Conservation (phyloP, 352 stramenopile genomes). For the Phytopythium ostracodes region DNA sequence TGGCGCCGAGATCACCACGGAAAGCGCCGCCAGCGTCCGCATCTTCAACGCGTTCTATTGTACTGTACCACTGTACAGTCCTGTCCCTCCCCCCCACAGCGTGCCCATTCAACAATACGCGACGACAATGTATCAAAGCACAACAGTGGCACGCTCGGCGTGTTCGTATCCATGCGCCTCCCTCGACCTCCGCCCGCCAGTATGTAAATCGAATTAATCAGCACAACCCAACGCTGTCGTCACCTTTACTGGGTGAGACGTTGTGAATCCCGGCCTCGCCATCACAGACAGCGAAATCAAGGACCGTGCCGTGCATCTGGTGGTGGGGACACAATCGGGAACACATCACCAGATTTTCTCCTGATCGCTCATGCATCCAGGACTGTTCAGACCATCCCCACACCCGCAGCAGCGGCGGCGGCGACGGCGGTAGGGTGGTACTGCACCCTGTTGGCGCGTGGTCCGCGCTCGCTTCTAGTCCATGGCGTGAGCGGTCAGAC, state of each 20-base stretch:
- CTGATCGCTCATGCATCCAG: background rate
- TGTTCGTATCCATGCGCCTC: slow-evolving; percentile 2
- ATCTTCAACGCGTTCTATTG: background rate
- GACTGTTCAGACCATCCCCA: too few relatives aligned
- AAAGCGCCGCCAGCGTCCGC: background rate
- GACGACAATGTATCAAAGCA: background rate
- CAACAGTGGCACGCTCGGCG: background rate
- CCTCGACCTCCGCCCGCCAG: background rate
- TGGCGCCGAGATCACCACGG: background rate
- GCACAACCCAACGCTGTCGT: background rate
- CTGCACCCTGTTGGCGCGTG: background rate
- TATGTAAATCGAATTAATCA: background rate
- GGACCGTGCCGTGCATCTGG: background rate
- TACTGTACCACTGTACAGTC: background rate
- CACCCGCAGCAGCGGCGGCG: background rate
- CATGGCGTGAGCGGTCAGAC: background rate
- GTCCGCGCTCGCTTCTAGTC: too few relatives aligned
- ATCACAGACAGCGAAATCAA: background rate
- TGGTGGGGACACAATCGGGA: background rate
- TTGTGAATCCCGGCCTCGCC: background rate
- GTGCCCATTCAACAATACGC: slow-evolving; percentile 1
- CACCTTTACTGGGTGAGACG: background rate
- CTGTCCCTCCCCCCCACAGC: too few relatives aligned
- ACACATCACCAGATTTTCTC: background rate
- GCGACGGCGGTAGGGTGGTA: background rate